Percentiles rank a stretch among this genome's conserved stretches.
These are phyloP conservation scores for Moesziomyces sp. DNA, from an alignment of 1,284 basidiomycete genomes.

Conservation along the genomic window DNA sequence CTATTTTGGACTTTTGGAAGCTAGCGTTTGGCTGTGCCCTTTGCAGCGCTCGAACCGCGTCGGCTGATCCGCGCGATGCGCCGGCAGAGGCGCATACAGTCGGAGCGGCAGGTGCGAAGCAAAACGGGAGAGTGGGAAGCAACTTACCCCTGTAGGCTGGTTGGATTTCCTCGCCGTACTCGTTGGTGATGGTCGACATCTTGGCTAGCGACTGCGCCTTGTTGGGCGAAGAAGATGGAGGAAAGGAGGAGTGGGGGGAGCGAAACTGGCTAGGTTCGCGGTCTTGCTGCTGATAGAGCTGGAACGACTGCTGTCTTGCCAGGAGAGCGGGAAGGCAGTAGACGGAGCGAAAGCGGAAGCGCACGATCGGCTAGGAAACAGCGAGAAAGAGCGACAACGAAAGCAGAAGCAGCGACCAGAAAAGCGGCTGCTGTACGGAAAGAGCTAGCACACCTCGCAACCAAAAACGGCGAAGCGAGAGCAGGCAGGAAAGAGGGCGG, in stretches of 20 bases:
- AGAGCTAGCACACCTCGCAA: background rate
- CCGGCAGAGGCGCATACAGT: too few species aligned
- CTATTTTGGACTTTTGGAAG: too few species aligned
- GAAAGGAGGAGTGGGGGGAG: background rate
- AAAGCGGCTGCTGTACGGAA: background rate
- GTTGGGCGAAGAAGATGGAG: conserved; percentile 14
- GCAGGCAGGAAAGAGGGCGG: background rate
- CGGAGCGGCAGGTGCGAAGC: too few species aligned
- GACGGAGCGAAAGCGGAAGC: conserved; percentile 21
- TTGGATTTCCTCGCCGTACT: conserved; percentile 59
- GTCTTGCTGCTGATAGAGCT: conserved; percentile 32
- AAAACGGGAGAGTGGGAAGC: background rate
- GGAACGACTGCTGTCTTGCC: conserved; percentile 29
- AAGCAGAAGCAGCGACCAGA: conserved; percentile 3
- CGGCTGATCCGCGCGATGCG: background rate
- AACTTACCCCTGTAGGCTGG: conserved; percentile 59
- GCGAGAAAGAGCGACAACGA: conserved; percentile 3
- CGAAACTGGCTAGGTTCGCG: conserved; percentile 7
- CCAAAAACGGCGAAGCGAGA: conserved; percentile 1
- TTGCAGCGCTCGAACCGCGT: background rate
- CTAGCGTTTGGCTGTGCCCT: too few species aligned
- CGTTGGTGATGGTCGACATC: conserved; percentile 56
- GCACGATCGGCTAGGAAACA: conserved; percentile 14
- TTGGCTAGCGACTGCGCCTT: conserved; percentile 2
- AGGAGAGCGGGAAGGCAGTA: conserved; percentile 25